phyloP scores from a whole-genome alignment of 768 basidiomycete species.

The Auriscalpium orientale region DNA sequence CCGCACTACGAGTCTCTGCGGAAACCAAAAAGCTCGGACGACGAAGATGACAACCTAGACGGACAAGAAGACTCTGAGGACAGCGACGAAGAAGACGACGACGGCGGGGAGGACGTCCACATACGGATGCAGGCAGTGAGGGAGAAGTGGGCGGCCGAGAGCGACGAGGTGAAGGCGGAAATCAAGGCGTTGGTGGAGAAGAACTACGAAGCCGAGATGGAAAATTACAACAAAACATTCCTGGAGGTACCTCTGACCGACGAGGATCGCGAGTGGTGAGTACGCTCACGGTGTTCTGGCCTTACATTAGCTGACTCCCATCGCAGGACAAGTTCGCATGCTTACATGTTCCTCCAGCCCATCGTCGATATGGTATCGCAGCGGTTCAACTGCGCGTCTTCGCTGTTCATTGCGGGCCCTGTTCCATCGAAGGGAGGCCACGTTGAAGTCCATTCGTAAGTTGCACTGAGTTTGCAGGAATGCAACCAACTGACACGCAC shows the following conservation, averaged over 20 bases:
- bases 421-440: neutral
- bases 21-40: no score
- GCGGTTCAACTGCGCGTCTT: neutral
- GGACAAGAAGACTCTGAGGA: neutral
- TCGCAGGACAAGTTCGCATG: neutral
- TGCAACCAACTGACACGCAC: neutral
- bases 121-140: neutral
- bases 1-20: neutral
- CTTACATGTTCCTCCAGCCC: neutral
- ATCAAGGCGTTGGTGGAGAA: neutral
- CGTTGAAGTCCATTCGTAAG: neutral
- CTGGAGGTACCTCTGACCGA: neutral
- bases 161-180: neutral
- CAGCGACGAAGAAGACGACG: neutral
- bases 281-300: neutral
- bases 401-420: neutral
- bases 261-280: neutral
- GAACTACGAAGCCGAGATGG: neutral
- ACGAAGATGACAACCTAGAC: no score
- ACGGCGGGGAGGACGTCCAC: neutral
- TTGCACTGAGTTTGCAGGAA: neutral
- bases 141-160: neutral
- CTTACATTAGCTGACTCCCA: neutral
- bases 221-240: neutral
- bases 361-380: neutral